A percentile compares a stretch with the other conserved stretches of the same genome.
phyloP scores from a whole-genome alignment of 2,329 filamentous ascomycete species.

The Nemania serpens region DNA sequence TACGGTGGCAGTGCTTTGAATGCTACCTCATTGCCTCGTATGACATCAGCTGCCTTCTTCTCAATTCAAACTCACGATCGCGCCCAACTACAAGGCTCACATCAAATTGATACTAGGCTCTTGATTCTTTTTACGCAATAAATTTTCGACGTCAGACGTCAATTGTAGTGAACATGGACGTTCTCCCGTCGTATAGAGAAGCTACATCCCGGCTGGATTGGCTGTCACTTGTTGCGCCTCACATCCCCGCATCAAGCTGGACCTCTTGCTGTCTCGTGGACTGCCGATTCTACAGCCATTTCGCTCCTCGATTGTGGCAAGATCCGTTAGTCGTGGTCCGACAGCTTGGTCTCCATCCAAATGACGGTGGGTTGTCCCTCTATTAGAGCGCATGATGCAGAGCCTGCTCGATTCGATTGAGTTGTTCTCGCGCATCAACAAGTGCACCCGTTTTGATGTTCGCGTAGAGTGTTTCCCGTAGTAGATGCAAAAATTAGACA shows the following conservation, averaged over 20 bases:
- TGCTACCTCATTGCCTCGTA: too few species aligned
- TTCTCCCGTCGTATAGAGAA: slow-evolving; percentile 59
- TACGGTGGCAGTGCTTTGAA: too few species aligned
- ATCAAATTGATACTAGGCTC: too few species aligned
- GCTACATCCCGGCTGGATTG: slow-evolving; percentile 54
- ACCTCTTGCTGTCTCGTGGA: slow-evolving; percentile 54
- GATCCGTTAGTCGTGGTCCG: slow-evolving; percentile 51
- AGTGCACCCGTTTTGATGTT: background rate
- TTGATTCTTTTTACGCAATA: background rate
- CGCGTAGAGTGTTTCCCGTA: background rate
- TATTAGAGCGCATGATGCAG: background rate
- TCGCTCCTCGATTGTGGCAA: slow-evolving; percentile 58
- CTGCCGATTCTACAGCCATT: slow-evolving; percentile 51
- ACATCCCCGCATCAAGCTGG: slow-evolving; percentile 49
- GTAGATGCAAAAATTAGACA: background rate
- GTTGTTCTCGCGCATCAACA: background rate
- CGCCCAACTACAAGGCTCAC: too few species aligned
- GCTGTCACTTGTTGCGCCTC: slow-evolving; percentile 53
- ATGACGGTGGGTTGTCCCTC: slow-evolving; percentile 45
- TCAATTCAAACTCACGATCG: too few species aligned
- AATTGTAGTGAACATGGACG: slow-evolving; percentile 35
- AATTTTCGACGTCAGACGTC: background rate
- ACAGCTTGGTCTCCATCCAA: slow-evolving; percentile 48
- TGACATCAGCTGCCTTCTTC: too few species aligned
- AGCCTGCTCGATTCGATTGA: background rate